Percentiles rank a stretch among this genome's conserved stretches.
Conservation (phyloP, 176 grass and related monocot genomes). For the Eleusine indica region DNA sequence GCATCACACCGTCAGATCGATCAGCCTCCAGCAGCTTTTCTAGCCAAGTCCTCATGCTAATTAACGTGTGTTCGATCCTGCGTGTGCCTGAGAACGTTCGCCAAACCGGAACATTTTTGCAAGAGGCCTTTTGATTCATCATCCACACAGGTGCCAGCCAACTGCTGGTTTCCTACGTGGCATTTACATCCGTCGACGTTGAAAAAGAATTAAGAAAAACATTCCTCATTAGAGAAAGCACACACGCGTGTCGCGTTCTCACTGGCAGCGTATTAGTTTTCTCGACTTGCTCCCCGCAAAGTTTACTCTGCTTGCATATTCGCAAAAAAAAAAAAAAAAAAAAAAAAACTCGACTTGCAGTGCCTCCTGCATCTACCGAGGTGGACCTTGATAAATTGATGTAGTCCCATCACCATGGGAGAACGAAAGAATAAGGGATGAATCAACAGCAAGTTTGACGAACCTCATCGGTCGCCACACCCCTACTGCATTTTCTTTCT, state of each 20-base stretch:
- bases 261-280: background rate
- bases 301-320: too few species aligned
- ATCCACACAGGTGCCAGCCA: background rate
- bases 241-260: background rate
- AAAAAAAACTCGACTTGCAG: background rate
- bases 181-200: background rate
- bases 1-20: background rate
- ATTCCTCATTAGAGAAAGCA: background rate
- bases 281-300: too few species aligned
- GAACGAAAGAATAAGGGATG: background rate
- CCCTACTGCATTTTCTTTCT: background rate
- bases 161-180: background rate
- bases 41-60: background rate
- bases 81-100: background rate
- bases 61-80: background rate
- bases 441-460: constrained; percentile 1
- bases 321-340: too few species aligned
- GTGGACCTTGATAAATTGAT: background rate
- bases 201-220: background rate
- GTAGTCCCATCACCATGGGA: background rate
- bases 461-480: background rate
- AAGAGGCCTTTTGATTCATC: background rate
- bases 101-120: background rate
- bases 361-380: background rate
- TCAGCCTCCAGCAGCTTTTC: background rate